Evolutionary conservation across 192 early-diverging fungal species (phyloP).

Genomic region (Oehlia diaphana): DNA sequence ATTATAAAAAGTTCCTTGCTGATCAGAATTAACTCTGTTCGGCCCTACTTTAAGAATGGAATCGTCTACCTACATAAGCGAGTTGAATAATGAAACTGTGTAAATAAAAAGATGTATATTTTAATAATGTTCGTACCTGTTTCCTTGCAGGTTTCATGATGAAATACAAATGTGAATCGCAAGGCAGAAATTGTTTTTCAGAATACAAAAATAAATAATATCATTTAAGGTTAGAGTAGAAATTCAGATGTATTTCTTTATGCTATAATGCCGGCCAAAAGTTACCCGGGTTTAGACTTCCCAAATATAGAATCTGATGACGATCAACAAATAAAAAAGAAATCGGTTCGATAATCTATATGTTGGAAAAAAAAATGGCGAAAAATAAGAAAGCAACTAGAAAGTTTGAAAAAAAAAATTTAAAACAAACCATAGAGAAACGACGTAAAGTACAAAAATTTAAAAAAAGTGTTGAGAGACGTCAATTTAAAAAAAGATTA

Average conservation of each 20-base stretch:
- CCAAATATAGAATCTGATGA: too few relatives aligned
- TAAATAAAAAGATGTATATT: background rate
- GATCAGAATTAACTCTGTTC: background rate
- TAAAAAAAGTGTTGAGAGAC: slow-evolving; percentile 57
- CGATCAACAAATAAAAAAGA: too few relatives aligned
- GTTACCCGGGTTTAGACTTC: too few relatives aligned
- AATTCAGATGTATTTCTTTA: too few relatives aligned
- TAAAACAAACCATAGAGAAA: slow-evolving; percentile 65
- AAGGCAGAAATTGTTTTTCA: background rate
- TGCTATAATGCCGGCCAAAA: too few relatives aligned
- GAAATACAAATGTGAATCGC: background rate
- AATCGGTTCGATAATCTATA: background rate
- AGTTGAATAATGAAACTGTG: background rate
- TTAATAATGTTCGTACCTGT: background rate
- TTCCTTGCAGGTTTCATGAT: slow-evolving; percentile 19
- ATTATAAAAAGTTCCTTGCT: slow-evolving; percentile 40
- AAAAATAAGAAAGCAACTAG: slow-evolving; percentile 71
- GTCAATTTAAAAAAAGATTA: slow-evolving; percentile 56
- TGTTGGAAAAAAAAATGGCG: slow-evolving; percentile 42
- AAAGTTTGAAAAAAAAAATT: slow-evolving; percentile 77
- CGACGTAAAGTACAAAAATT: slow-evolving; percentile 59
- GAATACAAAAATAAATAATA: too few relatives aligned
- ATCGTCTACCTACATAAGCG: background rate
- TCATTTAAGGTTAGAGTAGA: too few relatives aligned
- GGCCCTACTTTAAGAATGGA: slow-evolving; percentile 20